Conservation (phyloP, 441 rosid genomes). For the Omphalea diandra region DNA sequence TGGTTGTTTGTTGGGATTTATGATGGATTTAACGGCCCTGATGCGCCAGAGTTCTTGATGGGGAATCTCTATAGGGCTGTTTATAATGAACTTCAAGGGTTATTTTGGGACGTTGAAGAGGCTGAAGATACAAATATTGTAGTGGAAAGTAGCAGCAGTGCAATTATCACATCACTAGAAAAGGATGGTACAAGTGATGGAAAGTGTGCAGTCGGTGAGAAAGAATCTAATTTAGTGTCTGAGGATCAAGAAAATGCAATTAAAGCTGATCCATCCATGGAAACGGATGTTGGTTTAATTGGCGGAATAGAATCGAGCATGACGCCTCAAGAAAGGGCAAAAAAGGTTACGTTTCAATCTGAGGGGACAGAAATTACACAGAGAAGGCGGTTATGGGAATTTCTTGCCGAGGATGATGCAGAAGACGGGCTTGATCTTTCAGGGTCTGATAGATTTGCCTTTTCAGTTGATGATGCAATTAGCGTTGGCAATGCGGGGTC, state of each 20-base stretch:
- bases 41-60: slow-evolving; percentile 96
- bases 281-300: slow-evolving; percentile 14
- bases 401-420: slow-evolving; percentile 69
- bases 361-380: slow-evolving; percentile 44
- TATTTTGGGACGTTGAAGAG: slow-evolving; percentile 87
- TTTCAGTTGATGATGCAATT: slow-evolving; percentile 85
- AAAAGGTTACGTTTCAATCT: slow-evolving; percentile 52
- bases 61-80: slow-evolving; percentile 92
- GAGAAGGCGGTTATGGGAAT: slow-evolving; percentile 77
- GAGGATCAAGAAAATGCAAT: slow-evolving; percentile 12
- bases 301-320: slow-evolving; percentile 3
- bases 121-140: slow-evolving; percentile 28
- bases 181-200: slow-evolving; percentile 23
- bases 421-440: slow-evolving; percentile 96
- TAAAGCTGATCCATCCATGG: slow-evolving; percentile 14
- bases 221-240: slow-evolving; percentile 10
- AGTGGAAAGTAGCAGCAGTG: slow-evolving; percentile 26
- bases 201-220: slow-evolving; percentile 22
- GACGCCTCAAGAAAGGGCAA: slow-evolving; percentile 37
- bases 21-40: slow-evolving; percentile 94
- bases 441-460: slow-evolving; percentile 88
- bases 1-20: slow-evolving; percentile 97
- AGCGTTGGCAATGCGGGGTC: slow-evolving; percentile 62
- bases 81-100: slow-evolving; percentile 73
- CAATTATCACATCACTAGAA: slow-evolving; percentile 26